Base-by-base conservation (phyloP, 176 grass and related monocot species). In the Puya raimondii region DNA sequence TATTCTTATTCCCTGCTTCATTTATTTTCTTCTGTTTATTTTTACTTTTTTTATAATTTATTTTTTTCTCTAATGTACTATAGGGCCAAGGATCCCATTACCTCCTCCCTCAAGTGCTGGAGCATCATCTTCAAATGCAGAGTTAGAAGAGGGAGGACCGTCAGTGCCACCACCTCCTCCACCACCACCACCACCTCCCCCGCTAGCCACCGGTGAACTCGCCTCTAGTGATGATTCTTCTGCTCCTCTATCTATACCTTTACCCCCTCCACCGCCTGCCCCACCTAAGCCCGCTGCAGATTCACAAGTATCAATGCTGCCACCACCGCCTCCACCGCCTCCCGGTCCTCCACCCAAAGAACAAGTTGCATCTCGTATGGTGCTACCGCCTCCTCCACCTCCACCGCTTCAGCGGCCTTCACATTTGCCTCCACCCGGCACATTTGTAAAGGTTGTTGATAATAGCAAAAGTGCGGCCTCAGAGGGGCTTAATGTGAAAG, bases 291-390 rank as follows among this genome's bases (percentile, higher is more conserved):
- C 80, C 58, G 48, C 42, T 70, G 71, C 66, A 21, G 63, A 82
- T 71, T 57, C 57, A 79, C 29, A 67, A 70, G 52, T 70, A 14
- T 21, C 86, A 63, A 66, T 57, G 23, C 67, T 85, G 73, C 87
- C 78, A 73, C 86, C 63, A 0, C 93, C 93, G 51, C 89, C 89
- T 33, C 93, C 89, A 4, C 93, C 94, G 33, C 91, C 85, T 68
- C 89, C 86, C 1, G 89, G 83, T 0, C 86, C 92, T 71, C 84
- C 86, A 33, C 86, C 78, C 12, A 86, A 78, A 82, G 92, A 91
- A 77, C 64, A 67, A 82, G 49, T 78, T 73, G 69, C 64, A 61
- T 75, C 66, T 78, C 72, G 80, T 78, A 78, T 68, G 73, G 68
- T 79, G 54, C 48, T 83, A 51, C 88, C 80, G 12, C 85, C 81